Evolutionary conservation across 208 protist genomes (phyloP).

Genomic region (Leishmania arabica): DNA sequence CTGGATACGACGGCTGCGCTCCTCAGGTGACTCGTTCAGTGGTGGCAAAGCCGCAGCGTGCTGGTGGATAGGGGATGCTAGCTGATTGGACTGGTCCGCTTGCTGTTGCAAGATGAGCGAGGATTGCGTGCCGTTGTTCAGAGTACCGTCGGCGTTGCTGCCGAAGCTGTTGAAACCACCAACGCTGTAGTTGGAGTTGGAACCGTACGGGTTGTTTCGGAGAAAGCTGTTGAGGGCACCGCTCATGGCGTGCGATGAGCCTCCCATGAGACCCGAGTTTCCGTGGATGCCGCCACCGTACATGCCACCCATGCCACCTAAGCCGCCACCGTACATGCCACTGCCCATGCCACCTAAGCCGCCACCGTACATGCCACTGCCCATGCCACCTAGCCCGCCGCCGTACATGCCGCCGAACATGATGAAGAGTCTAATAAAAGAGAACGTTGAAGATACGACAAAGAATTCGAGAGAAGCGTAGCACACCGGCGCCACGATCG

Average conservation of each 20-base stretch:
- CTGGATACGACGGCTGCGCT: conserved; percentile 59
- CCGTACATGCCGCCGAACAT: conserved; percentile 25
- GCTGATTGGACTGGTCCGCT: conserved; percentile 20
- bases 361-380: conserved; percentile 5
- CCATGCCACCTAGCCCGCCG: conserved; percentile 5
- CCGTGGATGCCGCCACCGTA: conserved; percentile 30
- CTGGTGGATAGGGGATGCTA: conserved; percentile 49
- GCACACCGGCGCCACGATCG: not conserved
- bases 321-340: conserved; percentile 47
- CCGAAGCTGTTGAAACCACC: not conserved
- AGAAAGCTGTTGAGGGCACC: conserved; percentile 24
- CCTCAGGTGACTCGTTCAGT: conserved; percentile 60
- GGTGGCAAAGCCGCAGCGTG: conserved; percentile 33
- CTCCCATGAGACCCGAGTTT: conserved; percentile 15
- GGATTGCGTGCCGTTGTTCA: conserved; percentile 13
- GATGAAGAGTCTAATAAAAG: not conserved
- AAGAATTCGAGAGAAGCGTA: not conserved
- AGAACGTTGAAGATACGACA: not conserved
- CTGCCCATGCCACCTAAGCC: conserved; percentile 24
- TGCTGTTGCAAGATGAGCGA: conserved; percentile 17
- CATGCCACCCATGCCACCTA: conserved; percentile 13
- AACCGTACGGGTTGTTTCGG: conserved; percentile 14
- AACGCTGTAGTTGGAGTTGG: conserved; percentile 17
- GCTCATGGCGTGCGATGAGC: conserved; percentile 22
- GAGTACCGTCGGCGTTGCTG: conserved; percentile 5